These are phyloP conservation scores for Pichia paraexigua DNA, from an alignment of 805 yeast species.

Conservation along the genomic window DNA sequence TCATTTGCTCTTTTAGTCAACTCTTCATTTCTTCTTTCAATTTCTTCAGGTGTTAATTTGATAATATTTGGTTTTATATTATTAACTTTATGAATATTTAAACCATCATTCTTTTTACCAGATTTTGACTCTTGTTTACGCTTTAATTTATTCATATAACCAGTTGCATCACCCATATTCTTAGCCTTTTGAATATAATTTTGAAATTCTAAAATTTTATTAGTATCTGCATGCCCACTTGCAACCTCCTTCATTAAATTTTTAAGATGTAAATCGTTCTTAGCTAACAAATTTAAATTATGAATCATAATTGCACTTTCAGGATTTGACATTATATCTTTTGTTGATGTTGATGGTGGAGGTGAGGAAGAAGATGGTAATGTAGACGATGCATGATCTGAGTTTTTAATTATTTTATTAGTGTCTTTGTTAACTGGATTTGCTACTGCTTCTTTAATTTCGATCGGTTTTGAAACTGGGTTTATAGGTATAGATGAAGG, in stretches of 20 bases:
- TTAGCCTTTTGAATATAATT: conserved; percentile 72
- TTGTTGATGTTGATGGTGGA: not conserved
- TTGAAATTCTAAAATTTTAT: conserved; percentile 72
- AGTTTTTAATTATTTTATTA: not conserved
- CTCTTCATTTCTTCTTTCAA: conserved; percentile 10
- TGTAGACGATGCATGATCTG: not conserved
- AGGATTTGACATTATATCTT: conserved; percentile 34
- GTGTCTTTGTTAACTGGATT: not conserved
- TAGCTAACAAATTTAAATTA: conserved; percentile 76
- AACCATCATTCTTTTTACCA: not conserved
- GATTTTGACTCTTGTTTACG: conserved; percentile 14
- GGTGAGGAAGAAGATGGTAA: not conserved
- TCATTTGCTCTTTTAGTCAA: conserved; percentile 9
- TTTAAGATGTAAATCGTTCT: conserved; percentile 58
- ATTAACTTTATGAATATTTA: conserved; percentile 5
- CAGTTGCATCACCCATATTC: conserved; percentile 48
- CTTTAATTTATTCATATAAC: conserved; percentile 19
- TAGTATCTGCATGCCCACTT: conserved; percentile 63
- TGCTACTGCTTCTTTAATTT: not conserved
- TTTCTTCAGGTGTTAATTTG: conserved; percentile 7
- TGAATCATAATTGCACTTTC: conserved; percentile 78
- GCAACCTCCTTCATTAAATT: conserved; percentile 81
- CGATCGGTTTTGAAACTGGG: not conserved
- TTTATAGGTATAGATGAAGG: not conserved
- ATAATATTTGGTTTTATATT: conserved; percentile 2